A percentile compares a stretch with the other conserved stretches of the same genome.
phyloP scores from a whole-genome alignment of 1,139 yeast genomes.

The Debaryomyces robertsiae region DNA sequence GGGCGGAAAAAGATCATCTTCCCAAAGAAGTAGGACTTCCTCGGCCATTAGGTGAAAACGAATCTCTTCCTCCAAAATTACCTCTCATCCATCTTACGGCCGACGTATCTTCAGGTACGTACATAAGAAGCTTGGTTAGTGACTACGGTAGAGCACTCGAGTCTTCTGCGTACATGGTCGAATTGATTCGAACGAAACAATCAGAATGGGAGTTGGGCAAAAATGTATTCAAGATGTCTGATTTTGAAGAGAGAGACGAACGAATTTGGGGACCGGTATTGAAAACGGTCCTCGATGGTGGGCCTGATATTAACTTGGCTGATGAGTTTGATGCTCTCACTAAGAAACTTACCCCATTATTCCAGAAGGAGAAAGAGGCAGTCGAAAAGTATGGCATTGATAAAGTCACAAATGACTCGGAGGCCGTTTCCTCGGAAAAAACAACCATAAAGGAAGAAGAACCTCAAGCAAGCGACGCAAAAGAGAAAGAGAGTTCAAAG shows the following conservation, averaged over 20 bases:
- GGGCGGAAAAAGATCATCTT: conserved; percentile 40
- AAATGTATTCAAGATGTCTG: conserved; percentile 68
- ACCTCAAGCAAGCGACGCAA: conserved; percentile 4
- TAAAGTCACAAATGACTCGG: conserved; percentile 2
- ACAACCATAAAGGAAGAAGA: not conserved
- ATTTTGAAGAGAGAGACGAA: conserved; percentile 60
- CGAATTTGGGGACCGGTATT: conserved; percentile 72
- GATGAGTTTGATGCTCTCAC: conserved; percentile 24
- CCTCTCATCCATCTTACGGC: conserved; percentile 76
- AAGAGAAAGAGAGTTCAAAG: conserved; percentile 17
- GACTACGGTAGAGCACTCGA: conserved; percentile 85
- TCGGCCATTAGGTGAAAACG: conserved; percentile 25
- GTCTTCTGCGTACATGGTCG: conserved; percentile 88
- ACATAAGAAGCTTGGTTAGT: conserved; percentile 85
- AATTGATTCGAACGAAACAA: conserved; percentile 71
- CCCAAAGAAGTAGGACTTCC: conserved; percentile 33
- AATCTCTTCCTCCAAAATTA: conserved; percentile 33
- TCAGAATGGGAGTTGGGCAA: conserved; percentile 79
- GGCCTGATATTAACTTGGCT: conserved; percentile 31
- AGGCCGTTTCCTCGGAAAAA: conserved; percentile 10
- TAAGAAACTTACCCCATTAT: conserved; percentile 18
- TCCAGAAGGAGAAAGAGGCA: conserved; percentile 17
- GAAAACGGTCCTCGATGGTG: conserved; percentile 46
- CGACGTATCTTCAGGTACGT: conserved; percentile 92
- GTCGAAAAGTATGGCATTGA: conserved; percentile 8